phyloP scores from a whole-genome alignment of 805 yeast genomes.

The Monosporozyma unispora region DNA sequence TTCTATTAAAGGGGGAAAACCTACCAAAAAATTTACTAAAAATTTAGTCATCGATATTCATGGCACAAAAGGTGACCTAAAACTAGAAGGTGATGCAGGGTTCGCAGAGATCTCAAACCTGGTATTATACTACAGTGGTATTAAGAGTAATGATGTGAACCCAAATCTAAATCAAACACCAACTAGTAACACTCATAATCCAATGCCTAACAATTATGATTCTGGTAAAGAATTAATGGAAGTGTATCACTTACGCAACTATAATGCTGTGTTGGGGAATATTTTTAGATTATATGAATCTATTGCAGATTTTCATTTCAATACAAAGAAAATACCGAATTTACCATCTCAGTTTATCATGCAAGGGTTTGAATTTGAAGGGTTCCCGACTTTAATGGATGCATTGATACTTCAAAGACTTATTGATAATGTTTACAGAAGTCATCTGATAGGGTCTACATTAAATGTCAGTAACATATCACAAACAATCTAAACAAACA shows the following conservation, averaged over 20 bases:
- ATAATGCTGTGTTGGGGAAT: constrained; percentile 26
- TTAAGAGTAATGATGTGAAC: constrained; percentile 12
- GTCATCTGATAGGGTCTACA: constrained; percentile 18
- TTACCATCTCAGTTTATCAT: constrained; percentile 17
- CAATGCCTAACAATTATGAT: constrained; percentile 10
- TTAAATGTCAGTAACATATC: constrained; percentile 13
- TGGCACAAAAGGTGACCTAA: constrained; percentile 28
- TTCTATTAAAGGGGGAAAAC: constrained; percentile 28
- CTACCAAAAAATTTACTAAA: constrained; percentile 27
- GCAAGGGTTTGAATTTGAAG: constrained; percentile 25
- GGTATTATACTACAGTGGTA: constrained; percentile 26
- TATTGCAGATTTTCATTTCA: constrained; percentile 26
- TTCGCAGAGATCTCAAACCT: constrained; percentile 27
- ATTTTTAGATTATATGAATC: constrained; percentile 26
- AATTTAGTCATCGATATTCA: constrained; percentile 28
- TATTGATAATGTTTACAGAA: constrained; percentile 21
- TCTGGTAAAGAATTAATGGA: constrained; percentile 24
- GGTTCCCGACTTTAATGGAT: constrained; percentile 26
- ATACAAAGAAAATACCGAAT: constrained; percentile 16
- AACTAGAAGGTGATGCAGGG: constrained; percentile 30
- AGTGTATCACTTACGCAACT: constrained; percentile 27
- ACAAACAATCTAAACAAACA: neutral
- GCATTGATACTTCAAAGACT: constrained; percentile 20
- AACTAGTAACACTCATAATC: neutral
- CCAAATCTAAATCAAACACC: neutral